Base-by-base conservation (phyloP, 2,329 filamentous ascomycete species). In the Xylariales sp. region DNA sequence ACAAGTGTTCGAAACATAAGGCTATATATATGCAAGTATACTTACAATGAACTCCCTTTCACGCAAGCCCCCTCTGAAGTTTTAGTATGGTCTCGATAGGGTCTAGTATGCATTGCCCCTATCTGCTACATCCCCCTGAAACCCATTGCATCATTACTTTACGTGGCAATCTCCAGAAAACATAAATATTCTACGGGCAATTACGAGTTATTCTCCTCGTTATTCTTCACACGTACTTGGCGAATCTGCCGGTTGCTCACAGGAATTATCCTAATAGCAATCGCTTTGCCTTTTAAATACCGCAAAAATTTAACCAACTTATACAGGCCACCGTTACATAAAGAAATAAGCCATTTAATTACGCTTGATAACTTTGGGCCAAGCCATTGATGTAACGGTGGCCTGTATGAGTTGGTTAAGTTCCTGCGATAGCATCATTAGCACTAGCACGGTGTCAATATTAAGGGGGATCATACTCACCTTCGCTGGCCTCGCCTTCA, bases 221-320 rank as follows among this genome's bases (percentile, higher is more conserved):
- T 12, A n/a, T 9, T 7, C 14, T 54, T 56, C n/a, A 67, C 41
- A 3, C 39, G 30, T 1, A 69, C 46, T 41, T 41, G 63, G 45
- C 65, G 67, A 54, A 75, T 68, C 36, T 70, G 41, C 14, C 41
- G 39, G 16, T 41, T 46, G 16, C 65, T 57, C 23, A 74, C 49
- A 32, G 61, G 50, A 0, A 45, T 71, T 5, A 75, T 63, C 16
- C 32, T 65, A 14, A 75, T 14, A 8, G 46, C 45, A 30, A 36
- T 59, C 16, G 73, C 74, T 34, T n/a, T 54, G 23, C 23, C 23
- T 23, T 23, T 23, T 23, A 23, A 23, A 23, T 23, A 23, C 23
- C 23, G 23, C 23, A 23, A 23, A 23, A 23, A 23, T 23, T 23
- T 23, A 23, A 23, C 23, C 23, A 23, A 23, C 23, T 23, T 23